These are phyloP conservation scores for Ottelia alismoides DNA, from an alignment of 106 monocot species.

Conservation along the genomic window DNA sequence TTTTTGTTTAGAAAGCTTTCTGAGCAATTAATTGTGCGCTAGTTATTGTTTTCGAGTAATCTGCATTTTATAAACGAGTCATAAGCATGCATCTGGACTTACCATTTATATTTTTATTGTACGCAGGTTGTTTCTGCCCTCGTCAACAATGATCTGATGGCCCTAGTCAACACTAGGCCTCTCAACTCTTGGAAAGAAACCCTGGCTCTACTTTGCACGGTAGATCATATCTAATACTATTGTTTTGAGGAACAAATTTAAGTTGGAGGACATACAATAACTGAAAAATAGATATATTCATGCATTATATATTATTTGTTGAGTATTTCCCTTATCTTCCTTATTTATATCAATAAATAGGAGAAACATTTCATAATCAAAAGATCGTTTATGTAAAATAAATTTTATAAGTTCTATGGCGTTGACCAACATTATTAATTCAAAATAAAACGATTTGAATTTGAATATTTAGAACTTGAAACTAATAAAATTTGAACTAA, in stretches of 20 bases:
- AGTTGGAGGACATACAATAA: not conserved
- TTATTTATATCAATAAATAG: no score
- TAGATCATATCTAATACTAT: slow-evolving; percentile 9
- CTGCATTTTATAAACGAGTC: not conserved
- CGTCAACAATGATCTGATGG: slow-evolving; percentile 90
- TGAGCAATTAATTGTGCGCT: not conserved
- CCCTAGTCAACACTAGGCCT: slow-evolving; percentile 73
- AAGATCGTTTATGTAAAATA: no score
- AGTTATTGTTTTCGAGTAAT: not conserved
- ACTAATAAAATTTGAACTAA: no score
- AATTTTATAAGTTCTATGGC: no score
- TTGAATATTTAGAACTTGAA: no score
- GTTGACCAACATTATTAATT: no score
- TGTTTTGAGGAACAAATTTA: not conserved
- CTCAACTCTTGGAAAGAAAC: slow-evolving; percentile 89
- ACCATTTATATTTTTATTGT: not conserved
- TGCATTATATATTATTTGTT: no score
- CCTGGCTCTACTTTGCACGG: slow-evolving; percentile 93
- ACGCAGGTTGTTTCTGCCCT: slow-evolving; percentile 97
- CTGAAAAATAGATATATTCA: not conserved
- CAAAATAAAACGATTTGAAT: no score
- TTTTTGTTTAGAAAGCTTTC: not conserved
- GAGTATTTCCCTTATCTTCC: no score
- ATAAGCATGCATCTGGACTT: not conserved
- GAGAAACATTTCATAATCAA: no score